Evolutionary conservation across 1,139 yeast species (phyloP), one percentile per base, ranked within the genome.

Genomic region (Pichia sp.): DNA sequence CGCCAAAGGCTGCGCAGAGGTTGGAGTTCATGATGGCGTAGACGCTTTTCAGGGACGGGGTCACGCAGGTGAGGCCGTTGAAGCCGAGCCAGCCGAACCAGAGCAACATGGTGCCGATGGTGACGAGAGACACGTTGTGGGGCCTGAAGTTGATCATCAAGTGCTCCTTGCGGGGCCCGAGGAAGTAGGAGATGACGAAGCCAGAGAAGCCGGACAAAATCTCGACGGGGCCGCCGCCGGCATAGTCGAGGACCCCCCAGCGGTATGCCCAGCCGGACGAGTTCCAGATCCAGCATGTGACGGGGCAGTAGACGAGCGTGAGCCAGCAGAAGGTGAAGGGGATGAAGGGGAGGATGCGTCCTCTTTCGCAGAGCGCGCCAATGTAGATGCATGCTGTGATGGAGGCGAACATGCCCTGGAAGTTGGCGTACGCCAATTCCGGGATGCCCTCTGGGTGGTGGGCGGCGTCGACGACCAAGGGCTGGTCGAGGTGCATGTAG

Each of bases 201-300:
- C 96, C 97, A 46, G 91, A 87, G 29, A 90, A 87, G 62, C 98
- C 98, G 34, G 95, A 84, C 41, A 90, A 80, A 55, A 93, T 89
- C 71, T 93, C 98, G 46, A 93, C 97, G 1, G 97, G 96, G 0
- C 98, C 98, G 53, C 97, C 97, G 43, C 99, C 99, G 36, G 99
- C 98, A 71, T 90, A 93, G 70, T 93, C 99, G 56, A 92, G 76
- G 1, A 86, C 98, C 20, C 96, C 97, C 80, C 96, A 92, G 63
- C 80, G 78, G 71, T 76, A 81, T 44, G 97, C 96, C 98, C 98
- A 93, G 46, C 98, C 98, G 48, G 85, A 84, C 0, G 85, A 66
- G 57, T 91, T 87, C 99, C 98, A 93, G 56, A 89, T 84, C 97
- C 98, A 92, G 72, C 84, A 88, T 5, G 93, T 95, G 27, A 93